These are phyloP conservation scores for Porcisia deanei DNA, from an alignment of 208 protist species.

Conservation along the genomic window DNA sequence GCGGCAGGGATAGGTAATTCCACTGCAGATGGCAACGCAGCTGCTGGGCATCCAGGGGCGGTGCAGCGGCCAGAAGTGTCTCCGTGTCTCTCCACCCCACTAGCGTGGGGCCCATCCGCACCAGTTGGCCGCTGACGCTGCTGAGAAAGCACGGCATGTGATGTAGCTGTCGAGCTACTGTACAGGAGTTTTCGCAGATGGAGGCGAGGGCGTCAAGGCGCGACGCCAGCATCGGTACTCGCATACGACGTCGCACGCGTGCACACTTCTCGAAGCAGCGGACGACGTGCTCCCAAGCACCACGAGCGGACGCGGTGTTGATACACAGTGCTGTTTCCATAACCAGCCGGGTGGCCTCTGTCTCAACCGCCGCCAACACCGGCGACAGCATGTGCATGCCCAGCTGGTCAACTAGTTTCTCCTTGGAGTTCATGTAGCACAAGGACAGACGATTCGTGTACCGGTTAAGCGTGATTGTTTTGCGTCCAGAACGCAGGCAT, in stretches of 20 bases:
- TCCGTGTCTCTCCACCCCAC: slow-evolving; percentile 68
- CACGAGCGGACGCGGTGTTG: slow-evolving; percentile 10
- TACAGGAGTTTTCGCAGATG: slow-evolving; percentile 37
- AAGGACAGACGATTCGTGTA: slow-evolving; percentile 39
- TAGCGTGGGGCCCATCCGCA: slow-evolving; percentile 30
- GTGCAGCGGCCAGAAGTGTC: slow-evolving; percentile 40
- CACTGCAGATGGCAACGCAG: slow-evolving; percentile 63
- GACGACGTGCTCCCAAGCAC: slow-evolving; percentile 57
- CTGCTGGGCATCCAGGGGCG: slow-evolving; percentile 37
- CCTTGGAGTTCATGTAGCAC: slow-evolving; percentile 46
- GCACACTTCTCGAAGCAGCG: slow-evolving; percentile 58
- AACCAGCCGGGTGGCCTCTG: slow-evolving; percentile 46
- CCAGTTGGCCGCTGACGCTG: slow-evolving; percentile 5
- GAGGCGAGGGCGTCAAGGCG: slow-evolving; percentile 78
- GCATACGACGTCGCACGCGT: slow-evolving; percentile 77
- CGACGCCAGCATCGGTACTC: slow-evolving; percentile 74
- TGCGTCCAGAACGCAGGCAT: slow-evolving; percentile 66
- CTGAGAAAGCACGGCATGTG: slow-evolving; percentile 7
- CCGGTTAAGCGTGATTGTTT: slow-evolving; percentile 69
- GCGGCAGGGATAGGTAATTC: slow-evolving; percentile 52
- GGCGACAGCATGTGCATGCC: slow-evolving; percentile 43
- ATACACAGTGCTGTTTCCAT: slow-evolving; percentile 36
- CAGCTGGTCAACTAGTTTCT: slow-evolving; percentile 38
- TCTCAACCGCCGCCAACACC: slow-evolving; percentile 53
- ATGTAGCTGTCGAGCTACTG: slow-evolving; percentile 8